Conservation (phyloP, 352 stramenopile species). For the Phytopythium aichiense region DNA sequence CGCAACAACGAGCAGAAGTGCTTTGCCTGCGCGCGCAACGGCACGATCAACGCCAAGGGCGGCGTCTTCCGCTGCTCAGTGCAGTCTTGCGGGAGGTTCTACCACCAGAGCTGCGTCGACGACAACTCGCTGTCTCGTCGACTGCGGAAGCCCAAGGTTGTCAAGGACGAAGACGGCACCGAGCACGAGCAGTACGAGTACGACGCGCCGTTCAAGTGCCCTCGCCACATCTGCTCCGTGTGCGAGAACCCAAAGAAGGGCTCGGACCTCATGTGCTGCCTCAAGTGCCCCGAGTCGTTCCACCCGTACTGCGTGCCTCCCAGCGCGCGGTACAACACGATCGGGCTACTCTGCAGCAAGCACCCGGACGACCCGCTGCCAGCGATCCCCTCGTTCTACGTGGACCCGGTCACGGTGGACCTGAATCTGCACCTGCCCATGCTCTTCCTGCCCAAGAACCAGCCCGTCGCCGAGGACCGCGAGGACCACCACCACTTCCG, state of each 20-base stretch:
- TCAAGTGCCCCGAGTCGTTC: constrained; percentile 91
- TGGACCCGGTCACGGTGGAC: constrained; percentile 75
- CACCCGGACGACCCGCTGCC: constrained; percentile 75
- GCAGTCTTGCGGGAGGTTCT: constrained; percentile 75
- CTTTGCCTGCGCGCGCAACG: constrained; percentile 86
- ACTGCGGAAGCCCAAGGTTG: constrained; percentile 30
- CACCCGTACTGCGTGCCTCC: constrained; percentile 92
- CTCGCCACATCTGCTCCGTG: constrained; percentile 80
- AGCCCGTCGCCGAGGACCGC: constrained; percentile 41
- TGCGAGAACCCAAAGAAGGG: constrained; percentile 76
- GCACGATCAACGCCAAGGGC: constrained; percentile 81
- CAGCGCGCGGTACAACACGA: constrained; percentile 88
- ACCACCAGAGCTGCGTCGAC: constrained; percentile 78
- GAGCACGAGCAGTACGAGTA: constrained; percentile 56
- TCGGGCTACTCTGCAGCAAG: constrained; percentile 89
- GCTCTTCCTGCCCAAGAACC: constrained; percentile 74
- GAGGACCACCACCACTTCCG: constrained; percentile 81
- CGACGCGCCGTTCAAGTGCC: constrained; percentile 84
- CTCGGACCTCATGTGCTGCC: constrained; percentile 84
- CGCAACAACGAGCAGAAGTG: constrained; percentile 84
- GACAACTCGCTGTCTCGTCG: constrained; percentile 55
- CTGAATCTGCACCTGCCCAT: constrained; percentile 66
- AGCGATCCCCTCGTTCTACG: constrained; percentile 72
- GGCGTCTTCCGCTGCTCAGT: constrained; percentile 76
- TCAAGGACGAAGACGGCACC: constrained; percentile 18